Conservation (phyloP, 2,329 filamentous ascomycete genomes). For the Magnaporthiopsis poae region DNA sequence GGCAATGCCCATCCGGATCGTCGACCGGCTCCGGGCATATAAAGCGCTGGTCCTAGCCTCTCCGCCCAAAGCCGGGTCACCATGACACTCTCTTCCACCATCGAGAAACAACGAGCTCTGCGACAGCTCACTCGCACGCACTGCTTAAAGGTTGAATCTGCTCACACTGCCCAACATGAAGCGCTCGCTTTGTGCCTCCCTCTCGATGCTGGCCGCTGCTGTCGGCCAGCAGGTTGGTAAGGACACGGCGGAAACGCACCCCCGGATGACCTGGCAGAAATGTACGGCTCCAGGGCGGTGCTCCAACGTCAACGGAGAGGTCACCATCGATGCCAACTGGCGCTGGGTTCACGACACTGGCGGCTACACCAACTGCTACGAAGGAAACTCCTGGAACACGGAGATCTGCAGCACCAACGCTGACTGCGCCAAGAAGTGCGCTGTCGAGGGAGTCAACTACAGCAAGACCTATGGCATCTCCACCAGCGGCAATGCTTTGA, state of each 20-base stretch:
- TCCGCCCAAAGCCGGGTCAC: no score
- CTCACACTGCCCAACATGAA: conserved; percentile 1
- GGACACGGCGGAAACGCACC: conserved; percentile 37
- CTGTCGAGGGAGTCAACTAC: conserved; percentile 32
- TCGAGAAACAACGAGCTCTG: not conserved
- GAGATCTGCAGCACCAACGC: conserved; percentile 23
- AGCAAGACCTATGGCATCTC: conserved; percentile 33
- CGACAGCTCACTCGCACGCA: not conserved
- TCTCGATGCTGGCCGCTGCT: conserved; percentile 32
- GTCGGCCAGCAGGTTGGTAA: conserved; percentile 39
- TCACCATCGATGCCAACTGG: conserved; percentile 49
- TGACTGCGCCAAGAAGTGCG: conserved; percentile 24
- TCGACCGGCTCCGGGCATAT: not conserved
- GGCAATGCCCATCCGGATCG: not conserved
- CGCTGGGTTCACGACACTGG: conserved; percentile 42
- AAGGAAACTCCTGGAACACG: conserved; percentile 33
- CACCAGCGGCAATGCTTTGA: conserved; percentile 32
- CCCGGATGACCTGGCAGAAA: conserved; percentile 40
- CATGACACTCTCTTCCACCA: not conserved
- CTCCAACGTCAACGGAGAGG: conserved; percentile 34
- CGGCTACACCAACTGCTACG: conserved; percentile 41
- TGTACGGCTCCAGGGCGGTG: conserved; percentile 39
- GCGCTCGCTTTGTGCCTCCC: conserved; percentile 21
- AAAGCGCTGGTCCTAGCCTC: not conserved
- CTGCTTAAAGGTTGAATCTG: not conserved